These are phyloP conservation scores for Mycotypha africana DNA, from an alignment of 371 early-diverging fungal genomes.

Conservation along the genomic window DNA sequence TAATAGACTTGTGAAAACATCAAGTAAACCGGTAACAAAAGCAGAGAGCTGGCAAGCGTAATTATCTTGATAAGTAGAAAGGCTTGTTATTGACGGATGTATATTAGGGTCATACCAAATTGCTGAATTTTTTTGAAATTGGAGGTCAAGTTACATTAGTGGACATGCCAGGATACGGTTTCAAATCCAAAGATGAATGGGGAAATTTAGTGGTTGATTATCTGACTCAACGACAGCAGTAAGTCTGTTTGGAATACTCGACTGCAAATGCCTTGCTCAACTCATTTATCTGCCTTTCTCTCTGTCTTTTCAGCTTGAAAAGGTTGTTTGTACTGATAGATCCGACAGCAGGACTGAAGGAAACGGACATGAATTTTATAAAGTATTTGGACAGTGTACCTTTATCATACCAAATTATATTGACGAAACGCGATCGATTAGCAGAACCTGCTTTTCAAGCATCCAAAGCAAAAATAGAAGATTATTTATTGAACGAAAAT, in stretches of 20 bases:
- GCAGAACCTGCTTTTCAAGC: conserved; percentile 30
- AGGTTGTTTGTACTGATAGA: conserved; percentile 65
- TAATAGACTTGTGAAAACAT: conserved; percentile 62
- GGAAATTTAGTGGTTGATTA: conserved; percentile 66
- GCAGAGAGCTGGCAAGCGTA: too few relatives aligned
- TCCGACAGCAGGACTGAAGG: conserved; percentile 64
- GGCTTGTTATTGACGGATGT: too few relatives aligned
- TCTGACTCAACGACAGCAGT: conserved; percentile 52
- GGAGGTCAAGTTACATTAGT: conserved; percentile 57
- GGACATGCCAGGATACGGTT: conserved; percentile 84
- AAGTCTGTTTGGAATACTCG: conserved; percentile 21
- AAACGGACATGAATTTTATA: conserved; percentile 56
- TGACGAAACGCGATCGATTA: conserved; percentile 65
- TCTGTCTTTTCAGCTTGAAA: conserved; percentile 54
- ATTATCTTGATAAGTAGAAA: too few relatives aligned
- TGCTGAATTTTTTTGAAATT: conserved; percentile 67
- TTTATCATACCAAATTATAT: conserved; percentile 54
- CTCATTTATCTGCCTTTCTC: too few relatives aligned
- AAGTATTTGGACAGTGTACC: conserved; percentile 52
- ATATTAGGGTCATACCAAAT: conserved; percentile 63
- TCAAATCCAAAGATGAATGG: conserved; percentile 67
- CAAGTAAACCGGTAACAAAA: conserved; percentile 64
- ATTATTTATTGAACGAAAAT: conserved; percentile 34
- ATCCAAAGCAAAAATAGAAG: conserved; percentile 39
- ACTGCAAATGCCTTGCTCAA: too few relatives aligned